Percentiles rank a stretch among this genome's conserved stretches.
These are phyloP conservation scores for Fusarium odoratissimum DNA, from an alignment of 2,329 filamentous ascomycete genomes.

Conservation along the genomic window DNA sequence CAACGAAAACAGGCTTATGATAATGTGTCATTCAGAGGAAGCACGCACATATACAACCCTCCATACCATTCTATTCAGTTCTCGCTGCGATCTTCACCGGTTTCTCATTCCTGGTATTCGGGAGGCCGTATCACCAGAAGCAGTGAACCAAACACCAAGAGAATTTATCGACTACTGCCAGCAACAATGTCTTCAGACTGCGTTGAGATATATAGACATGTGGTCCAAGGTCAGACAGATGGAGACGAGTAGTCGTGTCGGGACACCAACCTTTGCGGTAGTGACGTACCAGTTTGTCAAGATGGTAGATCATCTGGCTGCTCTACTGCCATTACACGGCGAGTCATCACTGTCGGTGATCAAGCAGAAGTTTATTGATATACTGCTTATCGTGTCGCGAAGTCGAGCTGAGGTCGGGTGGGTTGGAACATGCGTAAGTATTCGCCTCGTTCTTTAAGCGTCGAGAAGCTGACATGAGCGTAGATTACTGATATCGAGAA, in stretches of 20 bases:
- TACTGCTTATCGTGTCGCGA: background rate
- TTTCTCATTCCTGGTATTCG: constrained; percentile 43
- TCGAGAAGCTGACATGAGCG: rapidly evolving
- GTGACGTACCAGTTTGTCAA: constrained; percentile 35
- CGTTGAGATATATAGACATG: constrained; percentile 17
- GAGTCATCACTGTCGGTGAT: constrained; percentile 6
- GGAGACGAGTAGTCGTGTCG: constrained; percentile 27
- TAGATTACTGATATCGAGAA: constrained; percentile 33
- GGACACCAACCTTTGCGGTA: constrained; percentile 6
- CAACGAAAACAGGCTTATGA: constrained; percentile 24
- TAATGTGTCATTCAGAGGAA: constrained; percentile 44
- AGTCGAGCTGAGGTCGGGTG: constrained; percentile 2
- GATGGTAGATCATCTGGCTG: constrained; percentile 28
- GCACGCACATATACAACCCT: constrained; percentile 33
- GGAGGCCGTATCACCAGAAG: constrained; percentile 34
- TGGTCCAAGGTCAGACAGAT: constrained; percentile 25
- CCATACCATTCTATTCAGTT: constrained; percentile 33
- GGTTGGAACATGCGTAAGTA: constrained; percentile 24
- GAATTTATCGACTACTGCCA: constrained; percentile 38
- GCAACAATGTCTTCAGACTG: constrained; percentile 16
- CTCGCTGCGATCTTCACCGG: constrained; percentile 43
- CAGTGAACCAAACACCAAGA: constrained; percentile 14
- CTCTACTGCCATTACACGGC: constrained; percentile 9
- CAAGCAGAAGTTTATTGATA: constrained; percentile 25
- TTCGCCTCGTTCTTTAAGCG: rapidly evolving